Percentiles rank a stretch among this genome's conserved stretches.
These are phyloP conservation scores for Tulasnella sp. DNA, from an alignment of 768 basidiomycete species.

Conservation along the genomic window DNA sequence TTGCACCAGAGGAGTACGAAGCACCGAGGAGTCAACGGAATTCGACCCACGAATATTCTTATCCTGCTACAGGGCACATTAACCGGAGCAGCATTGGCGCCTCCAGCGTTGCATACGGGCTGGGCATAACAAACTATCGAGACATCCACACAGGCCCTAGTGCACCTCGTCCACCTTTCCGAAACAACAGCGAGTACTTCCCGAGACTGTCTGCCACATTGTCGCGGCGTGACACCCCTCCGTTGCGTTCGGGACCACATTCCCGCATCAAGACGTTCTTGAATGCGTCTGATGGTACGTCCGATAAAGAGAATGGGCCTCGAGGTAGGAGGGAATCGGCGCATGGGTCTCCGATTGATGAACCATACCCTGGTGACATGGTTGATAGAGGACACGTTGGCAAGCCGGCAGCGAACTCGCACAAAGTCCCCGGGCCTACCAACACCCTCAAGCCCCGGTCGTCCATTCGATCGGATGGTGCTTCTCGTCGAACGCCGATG, in stretches of 20 bases:
- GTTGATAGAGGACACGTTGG: neutral
- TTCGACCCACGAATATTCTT: neutral
- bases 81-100: neutral
- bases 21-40: neutral
- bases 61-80: neutral
- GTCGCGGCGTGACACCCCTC: neutral
- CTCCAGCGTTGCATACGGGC: neutral
- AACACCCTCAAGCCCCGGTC: constrained; percentile 4
- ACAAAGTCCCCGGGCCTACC: neutral
- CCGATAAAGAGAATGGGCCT: constrained; percentile 51
- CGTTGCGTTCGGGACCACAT: neutral
- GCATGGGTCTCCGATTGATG: neutral
- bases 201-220: neutral
- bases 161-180: neutral
- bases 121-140: constrained; percentile 11
- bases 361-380: neutral
- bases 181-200: neutral
- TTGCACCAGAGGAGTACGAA: constrained; percentile 10
- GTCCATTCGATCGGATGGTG: constrained; percentile 8
- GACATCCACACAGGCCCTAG: neutral
- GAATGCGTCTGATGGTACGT: neutral
- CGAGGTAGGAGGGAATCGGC: neutral
- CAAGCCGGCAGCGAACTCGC: constrained; percentile 1
- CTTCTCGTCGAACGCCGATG: constrained; percentile 20
- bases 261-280: constrained; percentile 1